These are phyloP conservation scores for Boletus coccyginus DNA, from an alignment of 768 basidiomycete genomes.

Conservation along the genomic window DNA sequence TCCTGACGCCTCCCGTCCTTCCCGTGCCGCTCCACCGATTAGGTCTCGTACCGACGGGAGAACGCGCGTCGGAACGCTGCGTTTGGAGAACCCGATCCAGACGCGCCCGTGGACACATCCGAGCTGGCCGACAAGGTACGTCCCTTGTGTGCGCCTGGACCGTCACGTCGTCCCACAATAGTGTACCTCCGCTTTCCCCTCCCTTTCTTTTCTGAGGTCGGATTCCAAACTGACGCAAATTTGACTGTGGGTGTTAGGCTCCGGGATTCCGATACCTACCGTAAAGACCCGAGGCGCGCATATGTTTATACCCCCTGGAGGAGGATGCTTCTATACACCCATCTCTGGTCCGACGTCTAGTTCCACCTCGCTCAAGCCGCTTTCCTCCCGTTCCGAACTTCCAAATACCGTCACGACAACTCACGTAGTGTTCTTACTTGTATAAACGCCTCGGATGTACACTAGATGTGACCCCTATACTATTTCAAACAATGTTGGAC, in stretches of 20 bases:
- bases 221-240: not conserved
- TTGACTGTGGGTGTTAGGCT: constrained; percentile 37
- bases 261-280: constrained; percentile 58
- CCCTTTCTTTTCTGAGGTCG: not conserved
- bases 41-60: constrained; percentile 64
- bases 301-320: too few relatives aligned
- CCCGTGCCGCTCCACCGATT: not conserved
- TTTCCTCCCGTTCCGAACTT: too few relatives aligned
- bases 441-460: too few relatives aligned
- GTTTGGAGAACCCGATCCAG: constrained; percentile 48
- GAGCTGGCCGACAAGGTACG: constrained; percentile 56
- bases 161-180: not conserved
- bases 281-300: constrained; percentile 2
- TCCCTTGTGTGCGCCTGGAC: not conserved
- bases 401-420: too few relatives aligned
- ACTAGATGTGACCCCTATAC: too few relatives aligned
- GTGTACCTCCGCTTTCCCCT: too few relatives aligned
- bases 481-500: too few relatives aligned
- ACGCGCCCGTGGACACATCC: constrained; percentile 55
- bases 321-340: too few relatives aligned
- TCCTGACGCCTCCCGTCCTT: too few relatives aligned
- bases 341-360: too few relatives aligned
- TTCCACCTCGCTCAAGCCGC: too few relatives aligned
- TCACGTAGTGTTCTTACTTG: too few relatives aligned
- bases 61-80: constrained; percentile 53